Evolutionary conservation across 2,329 filamentous ascomycete genomes (phyloP).

Genomic region (Aspergillus eucalypticola): DNA sequence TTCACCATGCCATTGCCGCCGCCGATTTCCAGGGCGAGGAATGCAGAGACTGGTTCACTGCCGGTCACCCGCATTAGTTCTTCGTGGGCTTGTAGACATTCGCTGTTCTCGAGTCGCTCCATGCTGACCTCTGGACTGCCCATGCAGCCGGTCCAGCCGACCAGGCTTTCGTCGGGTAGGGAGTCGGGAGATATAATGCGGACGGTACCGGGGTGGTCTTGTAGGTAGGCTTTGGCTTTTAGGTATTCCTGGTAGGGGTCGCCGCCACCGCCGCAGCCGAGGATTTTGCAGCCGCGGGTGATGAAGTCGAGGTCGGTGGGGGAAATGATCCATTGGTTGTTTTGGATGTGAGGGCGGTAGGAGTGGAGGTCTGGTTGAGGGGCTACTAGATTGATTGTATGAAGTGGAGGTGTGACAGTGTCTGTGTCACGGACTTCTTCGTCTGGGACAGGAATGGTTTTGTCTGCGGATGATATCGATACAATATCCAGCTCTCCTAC

Average conservation of each 20-base stretch:
- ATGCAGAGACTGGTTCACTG: background rate
- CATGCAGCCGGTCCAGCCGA: constrained; percentile 57
- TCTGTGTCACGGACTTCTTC: background rate
- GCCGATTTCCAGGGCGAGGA: constrained; percentile 65
- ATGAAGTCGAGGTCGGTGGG: constrained; percentile 16
- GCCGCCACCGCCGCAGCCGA: constrained; percentile 15
- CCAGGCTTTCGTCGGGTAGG: constrained; percentile 52
- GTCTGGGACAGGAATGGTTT: constrained; percentile 16
- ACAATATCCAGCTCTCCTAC: constrained; percentile 25
- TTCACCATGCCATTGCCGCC: constrained; percentile 58
- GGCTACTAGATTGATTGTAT: too few relatives aligned
- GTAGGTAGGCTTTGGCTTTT: constrained; percentile 1
- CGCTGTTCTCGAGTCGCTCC: constrained; percentile 61
- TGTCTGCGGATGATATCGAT: constrained; percentile 9
- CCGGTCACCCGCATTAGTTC: constrained; percentile 50
- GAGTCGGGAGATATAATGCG: constrained; percentile 24
- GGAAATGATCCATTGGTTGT: constrained; percentile 18
- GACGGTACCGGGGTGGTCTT: background rate
- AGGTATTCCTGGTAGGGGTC: constrained; percentile 14
- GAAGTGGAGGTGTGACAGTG: too few relatives aligned
- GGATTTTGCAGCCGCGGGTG: constrained; percentile 16
- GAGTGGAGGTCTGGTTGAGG: constrained; percentile 9
- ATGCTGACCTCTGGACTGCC: constrained; percentile 63
- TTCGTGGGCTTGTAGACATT: constrained; percentile 45
- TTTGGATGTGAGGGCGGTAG: constrained; percentile 23